Base-by-base conservation (phyloP, 2,329 filamentous ascomycete genomes). In the Neofusicoccum laricinum region DNA sequence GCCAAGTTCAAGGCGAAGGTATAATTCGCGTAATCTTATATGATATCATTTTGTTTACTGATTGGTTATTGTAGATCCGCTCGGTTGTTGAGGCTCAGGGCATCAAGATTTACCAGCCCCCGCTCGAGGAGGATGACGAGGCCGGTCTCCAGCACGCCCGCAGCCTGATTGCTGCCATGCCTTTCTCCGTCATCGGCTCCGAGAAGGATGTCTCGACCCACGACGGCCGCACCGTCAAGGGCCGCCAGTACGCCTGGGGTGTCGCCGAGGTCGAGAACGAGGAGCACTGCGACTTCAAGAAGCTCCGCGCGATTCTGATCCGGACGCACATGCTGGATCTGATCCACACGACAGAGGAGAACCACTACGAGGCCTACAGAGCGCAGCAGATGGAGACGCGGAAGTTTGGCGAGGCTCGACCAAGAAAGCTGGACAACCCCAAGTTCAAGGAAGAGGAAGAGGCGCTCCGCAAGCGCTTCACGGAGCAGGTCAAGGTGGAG, bases 401-500 rank as follows among this genome's bases (percentile, higher is more conserved):
- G 82, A 99, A 99, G 83, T 98, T 99, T 73, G 95, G 95, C 81
- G 96, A 99, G 84, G 94, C 93, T 66, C 89, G 94, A 71, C 95
- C 95, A 72, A 87, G 94, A 81, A 99, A 99, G 88, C 86, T 99
- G 73, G 95, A 99, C 84, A 99, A 99, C 86, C 95, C 95, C 82
- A 99, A 99, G 86, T 99, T 98, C 88, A 99, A 99, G 88, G 95
- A 99, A 80, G 95, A 99, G 82, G 95, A 99, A 78, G 95, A 99
- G 86, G 91, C 92, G 67, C 88, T 99, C 70, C 90, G 95, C 82
- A 99, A 99, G 89, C 89, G 96, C 72, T 99, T 99, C 83, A 99
- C 95, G 72, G 95, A 99, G 84, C 95, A 99, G 81, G 95, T 99
- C 85, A 99, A 99, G 91, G 91, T 99, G 75, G 96, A 99, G 85